Evolutionary conservation across 1,139 yeast species (phyloP).

Genomic region (Kodamaea derodonti): DNA sequence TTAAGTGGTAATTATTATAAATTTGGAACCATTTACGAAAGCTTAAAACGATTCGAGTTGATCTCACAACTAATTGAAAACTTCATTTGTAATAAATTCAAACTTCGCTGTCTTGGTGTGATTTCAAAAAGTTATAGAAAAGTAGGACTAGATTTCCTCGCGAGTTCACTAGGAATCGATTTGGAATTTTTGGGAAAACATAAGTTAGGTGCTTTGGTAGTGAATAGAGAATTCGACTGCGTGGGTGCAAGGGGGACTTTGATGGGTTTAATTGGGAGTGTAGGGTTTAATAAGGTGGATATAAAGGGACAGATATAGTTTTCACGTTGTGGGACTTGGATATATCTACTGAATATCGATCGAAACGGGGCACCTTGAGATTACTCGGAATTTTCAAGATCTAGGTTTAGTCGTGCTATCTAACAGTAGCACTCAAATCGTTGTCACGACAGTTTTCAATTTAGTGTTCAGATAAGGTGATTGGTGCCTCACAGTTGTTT

Average conservation of each 20-base stretch:
- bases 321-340: too few relatives aligned
- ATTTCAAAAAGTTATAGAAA: slow-evolving; percentile 62
- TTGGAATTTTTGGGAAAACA: slow-evolving; percentile 38
- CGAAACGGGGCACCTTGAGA: too few relatives aligned
- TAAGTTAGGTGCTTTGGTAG: slow-evolving; percentile 36
- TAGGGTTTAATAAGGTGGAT: slow-evolving; percentile 64
- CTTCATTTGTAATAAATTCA: slow-evolving; percentile 50
- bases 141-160: slow-evolving; percentile 44
- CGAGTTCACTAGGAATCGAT: slow-evolving; percentile 44
- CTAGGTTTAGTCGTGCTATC: too few relatives aligned
- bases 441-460: too few relatives aligned
- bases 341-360: too few relatives aligned
- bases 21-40: slow-evolving; percentile 35
- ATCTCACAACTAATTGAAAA: slow-evolving; percentile 31
- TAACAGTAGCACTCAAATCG: too few relatives aligned
- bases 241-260: slow-evolving; percentile 45
- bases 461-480: too few relatives aligned
- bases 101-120: slow-evolving; percentile 55
- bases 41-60: slow-evolving; percentile 16
- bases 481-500: too few relatives aligned
- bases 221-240: slow-evolving; percentile 37
- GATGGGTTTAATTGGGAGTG: slow-evolving; percentile 35
- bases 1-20: slow-evolving; percentile 48
- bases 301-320: slow-evolving; percentile 81
- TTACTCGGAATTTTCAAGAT: too few relatives aligned